Evolutionary conservation across 2,329 filamentous ascomycete species (phyloP), one percentile per base, ranked within the genome.

Genomic region (Botrytis sinoallii): DNA sequence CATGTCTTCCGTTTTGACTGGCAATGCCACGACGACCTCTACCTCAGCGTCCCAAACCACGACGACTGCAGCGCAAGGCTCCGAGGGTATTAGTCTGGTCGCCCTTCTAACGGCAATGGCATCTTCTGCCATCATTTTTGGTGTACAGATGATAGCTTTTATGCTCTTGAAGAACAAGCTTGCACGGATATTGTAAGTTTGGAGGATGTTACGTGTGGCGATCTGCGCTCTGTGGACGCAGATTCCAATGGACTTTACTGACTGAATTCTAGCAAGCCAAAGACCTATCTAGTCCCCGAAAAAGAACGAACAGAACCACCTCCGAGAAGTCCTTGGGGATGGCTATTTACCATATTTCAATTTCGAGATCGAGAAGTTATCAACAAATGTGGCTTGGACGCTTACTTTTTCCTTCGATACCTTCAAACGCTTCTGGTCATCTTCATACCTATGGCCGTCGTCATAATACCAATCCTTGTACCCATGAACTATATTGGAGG

Each of bases 381-480:
- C 79, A 92, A 95, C 71, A 97, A 98, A 83, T 98, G 95, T 78
- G 96, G 96, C 29, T 88, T 99, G 16, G 96, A 99, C 81, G 94
- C 95, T 79, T 99, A 97, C 84, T 97, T 98, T 85, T 99, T 99
- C 82, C 87, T 99, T 1, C 92, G 97, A 75, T 99, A 97, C 80
- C 88, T 95, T 40, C 90, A 92, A 75, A 92, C 93, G 79, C 89
- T 98, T 8, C 88, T 98, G 61, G 91, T 97, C 81, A 97, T 99
- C 75, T 98, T 99, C 81, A 84, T 97, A 57, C 94, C 96, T 1
- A 90, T 97, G 73, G 90, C 92, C 20, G 77, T 89, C 40, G 80
- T 98, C 69, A 91, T 97, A 42, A 85, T 98, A 71, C 96, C 96
- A 0, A 92, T 98, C 38, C 85, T 99, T 61, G 84, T 98, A 3